Evolutionary conservation across 192 early-diverging fungal species (phyloP).

Genomic region (Coemansia sp.): DNA sequence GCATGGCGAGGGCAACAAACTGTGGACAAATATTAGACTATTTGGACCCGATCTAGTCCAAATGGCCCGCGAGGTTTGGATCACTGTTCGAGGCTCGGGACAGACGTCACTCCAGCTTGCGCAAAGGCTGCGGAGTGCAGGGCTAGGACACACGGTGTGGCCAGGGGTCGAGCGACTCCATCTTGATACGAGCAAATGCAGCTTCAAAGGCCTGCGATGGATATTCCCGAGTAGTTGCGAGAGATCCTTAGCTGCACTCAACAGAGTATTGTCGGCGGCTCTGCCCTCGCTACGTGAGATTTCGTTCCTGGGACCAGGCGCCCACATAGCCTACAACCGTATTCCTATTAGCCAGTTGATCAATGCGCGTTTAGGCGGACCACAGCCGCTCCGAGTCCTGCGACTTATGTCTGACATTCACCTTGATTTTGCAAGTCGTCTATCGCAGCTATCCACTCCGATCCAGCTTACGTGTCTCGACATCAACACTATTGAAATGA

Average conservation of each 20-base stretch:
- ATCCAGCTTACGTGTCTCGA: neutral
- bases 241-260: too few relatives aligned
- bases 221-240: too few relatives aligned
- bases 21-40: too few relatives aligned
- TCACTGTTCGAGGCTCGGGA: neutral
- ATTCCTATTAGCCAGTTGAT: neutral
- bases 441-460: neutral
- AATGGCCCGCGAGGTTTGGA: constrained; percentile 4
- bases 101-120: neutral
- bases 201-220: too few relatives aligned
- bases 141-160: too few relatives aligned
- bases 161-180: too few relatives aligned
- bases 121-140: neutral
- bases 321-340: neutral
- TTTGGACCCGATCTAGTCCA: neutral
- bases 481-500: neutral
- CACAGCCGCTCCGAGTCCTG: too few relatives aligned
- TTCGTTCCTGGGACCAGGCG: constrained; percentile 4
- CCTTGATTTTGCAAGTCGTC: neutral
- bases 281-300: neutral
- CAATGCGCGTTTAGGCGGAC: too few relatives aligned
- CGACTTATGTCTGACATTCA: too few relatives aligned
- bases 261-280: too few relatives aligned
- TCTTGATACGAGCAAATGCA: too few relatives aligned
- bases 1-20: neutral